A percentile compares a stretch with the other conserved stretches of the same genome.
Conservation (phyloP, 306 rosid genomes). For the Quercus bicolor region DNA sequence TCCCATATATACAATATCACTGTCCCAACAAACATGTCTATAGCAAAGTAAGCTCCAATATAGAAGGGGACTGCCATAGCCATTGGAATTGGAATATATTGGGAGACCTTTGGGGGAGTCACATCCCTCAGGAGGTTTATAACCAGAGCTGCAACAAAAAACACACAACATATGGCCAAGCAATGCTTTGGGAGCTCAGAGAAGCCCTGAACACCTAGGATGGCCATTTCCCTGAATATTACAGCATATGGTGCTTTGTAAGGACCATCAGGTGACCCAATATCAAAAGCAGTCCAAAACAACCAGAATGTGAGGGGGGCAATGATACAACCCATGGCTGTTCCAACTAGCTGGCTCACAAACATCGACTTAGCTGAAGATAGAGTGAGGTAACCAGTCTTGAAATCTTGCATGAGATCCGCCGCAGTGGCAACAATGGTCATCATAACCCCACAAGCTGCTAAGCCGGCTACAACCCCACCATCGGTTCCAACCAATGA, state of each 20-base stretch:
- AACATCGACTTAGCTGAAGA: slow-evolving; percentile 97
- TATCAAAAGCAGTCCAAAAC: slow-evolving; percentile 92
- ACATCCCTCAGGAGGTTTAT: slow-evolving; percentile 71
- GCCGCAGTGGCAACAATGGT: slow-evolving; percentile 92
- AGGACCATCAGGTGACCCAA: slow-evolving; percentile 87
- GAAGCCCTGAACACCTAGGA: slow-evolving; percentile 79
- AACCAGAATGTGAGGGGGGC: slow-evolving; percentile 98
- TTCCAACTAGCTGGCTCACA: slow-evolving; percentile 77
- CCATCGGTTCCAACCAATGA: slow-evolving; percentile 73
- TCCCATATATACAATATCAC: slow-evolving; percentile 83
- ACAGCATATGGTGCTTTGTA: slow-evolving; percentile 91
- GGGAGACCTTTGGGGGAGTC: slow-evolving; percentile 60
- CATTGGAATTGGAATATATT: slow-evolving; percentile 86
- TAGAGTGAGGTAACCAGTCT: slow-evolving; percentile 90
- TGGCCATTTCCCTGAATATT: slow-evolving; percentile 92
- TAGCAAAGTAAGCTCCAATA: slow-evolving; percentile 88
- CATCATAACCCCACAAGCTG: slow-evolving; percentile 90
- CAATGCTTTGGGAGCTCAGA: slow-evolving; percentile 90
- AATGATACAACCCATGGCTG: slow-evolving; percentile 90
- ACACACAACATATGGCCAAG: slow-evolving; percentile 65
- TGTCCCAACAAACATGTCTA: slow-evolving; percentile 87
- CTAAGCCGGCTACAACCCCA: slow-evolving; percentile 85
- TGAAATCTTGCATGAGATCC: slow-evolving; percentile 99
- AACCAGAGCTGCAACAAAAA: slow-evolving; percentile 66
- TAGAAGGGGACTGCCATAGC: slow-evolving; percentile 96